Percentiles rank a stretch among this genome's conserved stretches.
These are phyloP conservation scores for Thielaviopsis euricoi DNA, from an alignment of 2,329 filamentous ascomycete species.

Conservation along the genomic window DNA sequence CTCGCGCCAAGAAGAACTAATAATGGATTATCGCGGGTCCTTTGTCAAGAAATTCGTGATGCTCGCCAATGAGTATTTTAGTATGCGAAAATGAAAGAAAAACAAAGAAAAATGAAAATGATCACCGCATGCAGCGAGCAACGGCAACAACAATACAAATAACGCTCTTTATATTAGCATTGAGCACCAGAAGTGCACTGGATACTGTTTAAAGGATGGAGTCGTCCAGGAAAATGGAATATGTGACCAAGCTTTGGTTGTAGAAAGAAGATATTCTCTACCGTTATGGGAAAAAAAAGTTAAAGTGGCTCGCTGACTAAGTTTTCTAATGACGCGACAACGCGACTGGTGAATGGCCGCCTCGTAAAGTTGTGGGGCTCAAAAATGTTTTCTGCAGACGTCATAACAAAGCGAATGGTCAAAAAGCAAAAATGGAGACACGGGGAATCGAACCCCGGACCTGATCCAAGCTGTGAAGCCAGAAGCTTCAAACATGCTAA, in stretches of 20 bases:
- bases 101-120: neutral
- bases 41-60: neutral
- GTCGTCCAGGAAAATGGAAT: neutral
- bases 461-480: neutral
- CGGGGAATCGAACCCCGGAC: constrained; percentile 4
- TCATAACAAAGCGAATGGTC: neutral
- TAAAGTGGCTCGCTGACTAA: neutral
- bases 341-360: constrained; percentile 10
- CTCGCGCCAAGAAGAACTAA: neutral
- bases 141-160: neutral
- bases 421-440: constrained; percentile 6
- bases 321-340: neutral
- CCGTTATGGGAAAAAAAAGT: neutral
- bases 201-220: neutral
- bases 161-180: neutral
- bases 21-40: neutral
- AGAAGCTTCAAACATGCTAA: constrained; percentile 1
- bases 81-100: neutral
- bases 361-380: neutral
- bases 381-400: neutral
- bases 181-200: neutral
- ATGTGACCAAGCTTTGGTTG: neutral
- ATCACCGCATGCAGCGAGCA: neutral
- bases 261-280: neutral
- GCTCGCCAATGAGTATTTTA: neutral